Conservation (phyloP, 2,329 filamentous ascomycete genomes). For the Aspergillus ochraceus region DNA sequence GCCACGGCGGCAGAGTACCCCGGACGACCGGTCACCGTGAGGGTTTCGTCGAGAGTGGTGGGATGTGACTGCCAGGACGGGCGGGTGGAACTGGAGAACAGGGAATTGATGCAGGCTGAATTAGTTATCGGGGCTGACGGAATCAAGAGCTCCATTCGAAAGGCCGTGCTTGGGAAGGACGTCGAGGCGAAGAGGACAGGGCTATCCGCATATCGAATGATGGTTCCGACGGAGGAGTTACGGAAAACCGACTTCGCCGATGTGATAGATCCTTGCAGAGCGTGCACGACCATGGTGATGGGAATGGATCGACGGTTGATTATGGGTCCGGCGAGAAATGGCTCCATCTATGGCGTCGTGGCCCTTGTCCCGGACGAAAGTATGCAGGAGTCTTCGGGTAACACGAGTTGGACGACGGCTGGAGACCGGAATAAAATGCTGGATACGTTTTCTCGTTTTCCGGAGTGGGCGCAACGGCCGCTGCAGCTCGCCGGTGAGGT, state of each 20-base stretch:
- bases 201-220: conserved; percentile 11
- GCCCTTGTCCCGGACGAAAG: conserved; percentile 45
- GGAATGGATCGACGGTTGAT: conserved; percentile 44
- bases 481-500: conserved; percentile 4
- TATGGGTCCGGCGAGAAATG: conserved; percentile 48
- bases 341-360: conserved; percentile 45
- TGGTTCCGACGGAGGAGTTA: conserved; percentile 7
- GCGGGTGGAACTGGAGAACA: conserved; percentile 9
- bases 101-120: conserved; percentile 19
- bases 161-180: neutral
- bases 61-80: conserved; percentile 7
- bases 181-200: conserved; percentile 4
- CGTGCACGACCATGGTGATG: conserved; percentile 50
- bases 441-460: conserved; percentile 7
- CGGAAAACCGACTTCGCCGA: conserved; percentile 20
- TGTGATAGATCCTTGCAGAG: conserved; percentile 36
- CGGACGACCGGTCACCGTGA: neutral
- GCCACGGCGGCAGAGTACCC: conserved; percentile 1
- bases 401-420: conserved; percentile 7
- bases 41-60: neutral
- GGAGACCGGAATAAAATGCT: conserved; percentile 10
- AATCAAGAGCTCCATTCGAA: conserved; percentile 16
- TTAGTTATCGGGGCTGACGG: conserved; percentile 33
- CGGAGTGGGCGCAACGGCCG: conserved; percentile 3
- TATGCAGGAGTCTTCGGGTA: conserved; percentile 6